These are phyloP conservation scores for Pleurotus citrinopileatus DNA, from an alignment of 768 basidiomycete genomes.

Conservation along the genomic window DNA sequence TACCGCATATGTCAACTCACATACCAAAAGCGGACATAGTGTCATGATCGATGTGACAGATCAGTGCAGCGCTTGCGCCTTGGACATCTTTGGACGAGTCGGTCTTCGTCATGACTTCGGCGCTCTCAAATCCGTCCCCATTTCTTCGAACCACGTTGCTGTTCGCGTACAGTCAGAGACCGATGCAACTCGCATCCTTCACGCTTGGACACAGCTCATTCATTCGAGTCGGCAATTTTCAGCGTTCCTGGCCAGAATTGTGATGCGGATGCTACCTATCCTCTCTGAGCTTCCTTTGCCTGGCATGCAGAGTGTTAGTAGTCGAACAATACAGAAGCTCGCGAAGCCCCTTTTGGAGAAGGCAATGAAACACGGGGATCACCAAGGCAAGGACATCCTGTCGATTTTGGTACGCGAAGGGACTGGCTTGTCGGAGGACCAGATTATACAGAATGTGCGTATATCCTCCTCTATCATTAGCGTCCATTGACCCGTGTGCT, in stretches of 20 bases:
- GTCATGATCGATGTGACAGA: constrained; percentile 17
- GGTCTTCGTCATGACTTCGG: constrained; percentile 38
- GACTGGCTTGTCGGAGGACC: constrained; percentile 15
- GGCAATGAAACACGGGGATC: constrained; percentile 8
- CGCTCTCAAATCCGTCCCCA: constrained; percentile 11
- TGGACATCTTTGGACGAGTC: constrained; percentile 30
- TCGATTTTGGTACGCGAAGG: constrained; percentile 19
- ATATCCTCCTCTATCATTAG: background rate
- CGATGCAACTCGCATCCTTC: constrained; percentile 22
- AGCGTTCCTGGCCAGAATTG: constrained; percentile 24
- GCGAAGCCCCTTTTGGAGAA: constrained; percentile 16
- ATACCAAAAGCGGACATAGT: constrained; percentile 6
- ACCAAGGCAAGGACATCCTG: constrained; percentile 21
- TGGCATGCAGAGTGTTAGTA: background rate
- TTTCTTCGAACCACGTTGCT: background rate
- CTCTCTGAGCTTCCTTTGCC: constrained; percentile 6
- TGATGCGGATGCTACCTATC: constrained; percentile 25
- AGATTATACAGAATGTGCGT: constrained; percentile 25
- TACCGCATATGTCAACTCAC: constrained; percentile 16
- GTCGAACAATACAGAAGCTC: constrained; percentile 6
- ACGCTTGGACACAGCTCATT: constrained; percentile 22
- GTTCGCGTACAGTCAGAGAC: background rate
- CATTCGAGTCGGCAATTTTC: constrained; percentile 15
- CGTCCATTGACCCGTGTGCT: background rate
- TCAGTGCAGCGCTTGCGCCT: constrained; percentile 19